phyloP scores from a whole-genome alignment of 345 rosid species.

The Melastoma malabathricum region DNA sequence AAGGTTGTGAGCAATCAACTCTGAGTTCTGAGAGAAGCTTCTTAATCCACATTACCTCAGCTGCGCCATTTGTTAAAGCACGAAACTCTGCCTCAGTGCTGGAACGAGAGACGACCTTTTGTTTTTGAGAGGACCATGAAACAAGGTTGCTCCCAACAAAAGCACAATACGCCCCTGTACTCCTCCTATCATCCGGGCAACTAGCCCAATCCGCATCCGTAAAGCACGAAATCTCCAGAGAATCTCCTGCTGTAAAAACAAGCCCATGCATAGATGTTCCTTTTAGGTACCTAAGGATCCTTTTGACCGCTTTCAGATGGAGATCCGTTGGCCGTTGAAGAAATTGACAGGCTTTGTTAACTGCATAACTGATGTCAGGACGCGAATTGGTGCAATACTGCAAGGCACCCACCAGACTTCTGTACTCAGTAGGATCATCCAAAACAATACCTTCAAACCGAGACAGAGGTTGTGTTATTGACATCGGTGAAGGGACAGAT shows the following conservation, averaged over 20 bases:
- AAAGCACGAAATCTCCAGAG: background rate
- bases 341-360: too few species aligned
- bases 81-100: too few species aligned
- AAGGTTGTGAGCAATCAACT: too few species aligned
- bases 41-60: too few species aligned
- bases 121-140: background rate
- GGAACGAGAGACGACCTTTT: too few species aligned
- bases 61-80: too few species aligned
- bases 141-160: background rate
- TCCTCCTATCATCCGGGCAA: background rate
- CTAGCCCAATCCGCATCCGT: too few species aligned
- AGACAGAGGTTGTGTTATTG: background rate
- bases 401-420: too few species aligned
- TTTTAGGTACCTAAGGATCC: background rate
- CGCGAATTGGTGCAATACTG: too few species aligned
- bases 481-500: background rate
- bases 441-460: background rate
- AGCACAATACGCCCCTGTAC: background rate
- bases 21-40: too few species aligned
- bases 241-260: background rate
- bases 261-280: background rate
- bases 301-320: too few species aligned
- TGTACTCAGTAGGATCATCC: background rate
- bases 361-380: too few species aligned
- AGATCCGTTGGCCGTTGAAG: background rate